Conservation (phyloP, 1,284 basidiomycete genomes). For the Ustilago trichophora region DNA sequence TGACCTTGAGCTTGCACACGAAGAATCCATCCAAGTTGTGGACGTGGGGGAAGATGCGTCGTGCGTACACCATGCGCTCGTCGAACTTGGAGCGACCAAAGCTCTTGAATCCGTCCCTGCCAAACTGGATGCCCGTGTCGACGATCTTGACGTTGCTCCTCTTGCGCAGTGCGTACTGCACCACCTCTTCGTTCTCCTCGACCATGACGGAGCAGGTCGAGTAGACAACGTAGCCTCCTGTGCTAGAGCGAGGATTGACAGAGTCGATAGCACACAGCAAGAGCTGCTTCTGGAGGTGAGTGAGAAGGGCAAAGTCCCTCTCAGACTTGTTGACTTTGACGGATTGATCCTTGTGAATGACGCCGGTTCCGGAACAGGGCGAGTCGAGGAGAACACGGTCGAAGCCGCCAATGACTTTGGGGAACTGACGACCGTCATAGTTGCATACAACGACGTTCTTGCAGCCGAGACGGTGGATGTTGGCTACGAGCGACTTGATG, state of each 20-base stretch:
- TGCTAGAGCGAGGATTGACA: slow-evolving; percentile 84
- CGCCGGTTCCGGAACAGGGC: slow-evolving; percentile 96
- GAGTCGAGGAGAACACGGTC: slow-evolving; percentile 96
- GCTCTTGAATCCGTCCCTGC: slow-evolving; percentile 86
- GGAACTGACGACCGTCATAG: slow-evolving; percentile 97
- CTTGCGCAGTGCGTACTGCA: slow-evolving; percentile 97
- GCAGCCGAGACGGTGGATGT: slow-evolving; percentile 95
- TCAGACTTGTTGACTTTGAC: slow-evolving; percentile 99
- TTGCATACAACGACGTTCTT: slow-evolving; percentile 98
- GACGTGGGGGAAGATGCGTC: slow-evolving; percentile 65
- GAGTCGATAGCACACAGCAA: slow-evolving; percentile 98
- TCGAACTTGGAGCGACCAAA: slow-evolving; percentile 90
- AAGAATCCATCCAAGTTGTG: slow-evolving; percentile 94
- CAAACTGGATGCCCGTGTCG: slow-evolving; percentile 91
- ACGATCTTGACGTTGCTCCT: slow-evolving; percentile 94
- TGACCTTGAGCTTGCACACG: slow-evolving; percentile 95
- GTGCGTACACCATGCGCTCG: slow-evolving; percentile 72
- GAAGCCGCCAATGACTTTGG: slow-evolving; percentile 99
- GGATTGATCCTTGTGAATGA: slow-evolving; percentile 95
- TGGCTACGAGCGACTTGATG: slow-evolving; percentile 95
- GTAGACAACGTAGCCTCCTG: slow-evolving; percentile 95
- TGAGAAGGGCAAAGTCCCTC: slow-evolving; percentile 86
- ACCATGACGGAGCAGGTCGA: slow-evolving; percentile 98
- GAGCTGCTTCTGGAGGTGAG: slow-evolving; percentile 97
- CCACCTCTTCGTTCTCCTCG: slow-evolving; percentile 97